Evolutionary conservation across 2,329 filamentous ascomycete species (phyloP), one percentile per base, ranked within the genome.

Genomic region (Hymenotorrendiella dingleyae): DNA sequence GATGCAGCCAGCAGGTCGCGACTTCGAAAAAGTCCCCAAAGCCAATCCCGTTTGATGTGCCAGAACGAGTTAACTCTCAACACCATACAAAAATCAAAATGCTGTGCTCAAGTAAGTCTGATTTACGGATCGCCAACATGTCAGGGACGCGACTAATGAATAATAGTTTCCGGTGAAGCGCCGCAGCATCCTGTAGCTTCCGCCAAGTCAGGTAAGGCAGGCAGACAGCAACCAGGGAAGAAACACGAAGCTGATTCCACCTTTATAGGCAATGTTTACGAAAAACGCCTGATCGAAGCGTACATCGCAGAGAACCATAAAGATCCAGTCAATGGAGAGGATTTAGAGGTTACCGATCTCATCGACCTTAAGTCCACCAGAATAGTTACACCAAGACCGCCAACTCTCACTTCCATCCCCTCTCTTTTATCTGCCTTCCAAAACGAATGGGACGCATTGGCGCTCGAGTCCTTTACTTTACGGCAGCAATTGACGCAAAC

Each of bases 371-470:
- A 93, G 69, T 81, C 86, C 46, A 76, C 85, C 55, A 82, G 84
- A 67, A 77, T 88, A 55, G 87, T 96, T 49, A 85, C 86, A 56
- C 91, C 93, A 38, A 80, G 93, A 59, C 90, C 93, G 45, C 91
- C 93, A 23, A 90, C 88, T 24, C 80, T 97, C 58, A 97, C 93
- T 42, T 98, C 93, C 27, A 95, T 98, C 61, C 93, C 93, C 17
- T 89, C 93, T 14, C 78, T 98, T 43, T 84, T 98, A 43, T 85
- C 87, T 37, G 85, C 90, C 28, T 97, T 98, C 65, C 93, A 98
- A 65, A 94, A 94, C 64, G 93, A 98, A 73, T 98, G 93, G 93
- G 93, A 98, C 63, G 84, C 90, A 7, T 70, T 96, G 33, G 87
- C 91, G 10, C 72, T 97, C 26, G 93, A 98, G 68, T 86, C 88